Evolutionary conservation across 1,284 basidiomycete genomes (phyloP), one percentile per base, ranked within the genome.

Genomic region (Naganishia albida): DNA sequence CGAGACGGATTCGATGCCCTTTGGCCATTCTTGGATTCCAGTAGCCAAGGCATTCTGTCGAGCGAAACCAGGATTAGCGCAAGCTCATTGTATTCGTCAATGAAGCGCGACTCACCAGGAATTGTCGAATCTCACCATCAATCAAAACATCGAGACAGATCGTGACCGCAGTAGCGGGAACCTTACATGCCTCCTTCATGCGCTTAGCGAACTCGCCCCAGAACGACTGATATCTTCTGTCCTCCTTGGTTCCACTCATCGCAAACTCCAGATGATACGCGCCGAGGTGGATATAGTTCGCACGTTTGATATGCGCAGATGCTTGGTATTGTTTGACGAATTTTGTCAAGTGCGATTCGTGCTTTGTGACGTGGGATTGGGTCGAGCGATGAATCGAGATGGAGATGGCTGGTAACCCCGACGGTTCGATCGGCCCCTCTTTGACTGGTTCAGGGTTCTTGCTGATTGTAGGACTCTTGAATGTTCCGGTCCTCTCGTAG

Each of bases 221-320:
- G 42, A 43, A 43, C 3, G 42, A 43, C n/a, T 43, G 42, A 38
- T 38, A 38, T 10, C 30, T 6, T 16, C 34, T 34, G 4, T 20
- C 30, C n/a, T 38, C 28, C 18, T 7, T 34, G 18, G 18, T n/a
- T 6, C 20, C 34, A n/a, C 50, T 34, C 7, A 52, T 28, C 20
- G 50, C 50, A 52, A 52, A n/a, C 18, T 52, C 50, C n/a, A 52
- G 28, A n/a, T 52, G 50, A 34, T 38, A 52, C 16, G 28, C 8
- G 16, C 34, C 50, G 8, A 52, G 50, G 10, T 52, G 8, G 8
- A 28, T 16, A 12, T 12, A n/a, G 7, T 34, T 34, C 18, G 20
- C 13, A n/a, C 20, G 50, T 7, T 16, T 3, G 15, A 52, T 28
- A 18, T 34, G 26, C 15, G 28, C 28, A 28, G 50, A 52, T 16